Conservation (phyloP, 2,329 filamentous ascomycete species). For the Trichoderma atrobrunneum region DNA sequence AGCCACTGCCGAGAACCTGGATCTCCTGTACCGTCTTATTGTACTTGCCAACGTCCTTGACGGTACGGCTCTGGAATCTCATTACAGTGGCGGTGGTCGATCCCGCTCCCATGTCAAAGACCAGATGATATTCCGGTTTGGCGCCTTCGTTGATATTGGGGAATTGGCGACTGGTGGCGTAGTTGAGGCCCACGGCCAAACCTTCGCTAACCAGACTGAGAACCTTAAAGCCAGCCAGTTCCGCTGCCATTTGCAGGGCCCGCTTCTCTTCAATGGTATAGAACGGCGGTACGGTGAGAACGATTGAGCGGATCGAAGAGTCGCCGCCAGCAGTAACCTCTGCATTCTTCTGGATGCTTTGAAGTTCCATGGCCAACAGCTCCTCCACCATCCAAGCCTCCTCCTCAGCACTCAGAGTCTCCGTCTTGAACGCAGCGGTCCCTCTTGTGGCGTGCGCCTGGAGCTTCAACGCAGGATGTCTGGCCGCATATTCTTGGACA, state of each 20-base stretch:
- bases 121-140: slow-evolving; percentile 85
- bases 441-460: slow-evolving; percentile 57
- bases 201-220: slow-evolving; percentile 85
- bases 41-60: slow-evolving; percentile 89
- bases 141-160: slow-evolving; percentile 77
- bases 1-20: slow-evolving; percentile 80
- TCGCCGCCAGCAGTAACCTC: slow-evolving; percentile 77
- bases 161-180: slow-evolving; percentile 88
- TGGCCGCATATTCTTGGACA: slow-evolving; percentile 66
- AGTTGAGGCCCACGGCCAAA: slow-evolving; percentile 89
- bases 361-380: slow-evolving; percentile 91
- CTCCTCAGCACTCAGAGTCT: slow-evolving; percentile 58
- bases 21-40: slow-evolving; percentile 98
- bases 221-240: slow-evolving; percentile 83
- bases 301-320: slow-evolving; percentile 70
- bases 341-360: slow-evolving; percentile 86
- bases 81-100: slow-evolving; percentile 88
- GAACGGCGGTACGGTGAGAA: slow-evolving; percentile 87
- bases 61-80: slow-evolving; percentile 80
- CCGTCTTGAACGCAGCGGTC: slow-evolving; percentile 81
- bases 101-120: slow-evolving; percentile 97
- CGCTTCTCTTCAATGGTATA: slow-evolving; percentile 89
- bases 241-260: slow-evolving; percentile 77
- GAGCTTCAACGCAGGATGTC: slow-evolving; percentile 76
- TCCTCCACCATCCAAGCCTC: slow-evolving; percentile 82